A percentile compares a stretch with the other conserved stretches of the same genome.
These are phyloP conservation scores for Penicillium soppii DNA, from an alignment of 495 filamentous ascomycete species.

Conservation along the genomic window DNA sequence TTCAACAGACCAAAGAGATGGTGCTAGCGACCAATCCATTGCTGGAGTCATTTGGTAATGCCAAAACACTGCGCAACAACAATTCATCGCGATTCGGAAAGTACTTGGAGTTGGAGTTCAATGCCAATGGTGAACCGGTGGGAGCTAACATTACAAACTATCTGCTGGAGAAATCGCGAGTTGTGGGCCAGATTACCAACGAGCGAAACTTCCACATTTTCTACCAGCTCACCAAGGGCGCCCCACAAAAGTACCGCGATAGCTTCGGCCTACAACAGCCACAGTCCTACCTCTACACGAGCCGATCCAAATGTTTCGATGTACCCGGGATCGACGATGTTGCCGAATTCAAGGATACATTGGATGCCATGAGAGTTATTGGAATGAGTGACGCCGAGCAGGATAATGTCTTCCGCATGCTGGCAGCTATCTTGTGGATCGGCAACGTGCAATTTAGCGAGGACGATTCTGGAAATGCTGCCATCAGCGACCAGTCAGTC, in stretches of 20 bases:
- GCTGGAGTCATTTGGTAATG: constrained; percentile 96
- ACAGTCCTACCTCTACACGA: constrained; percentile 93
- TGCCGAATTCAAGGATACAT: constrained; percentile 85
- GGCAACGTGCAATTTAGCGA: constrained; percentile 90
- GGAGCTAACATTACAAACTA: constrained; percentile 99
- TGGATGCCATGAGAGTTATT: constrained; percentile 93
- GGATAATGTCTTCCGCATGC: constrained; percentile 95
- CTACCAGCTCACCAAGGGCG: constrained; percentile 97
- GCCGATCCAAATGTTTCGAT: constrained; percentile 87
- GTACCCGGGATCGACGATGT: constrained; percentile 91
- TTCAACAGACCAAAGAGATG: constrained; percentile 98
- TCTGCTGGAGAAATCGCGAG: constrained; percentile 89
- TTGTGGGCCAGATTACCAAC: constrained; percentile 92
- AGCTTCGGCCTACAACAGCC: constrained; percentile 87
- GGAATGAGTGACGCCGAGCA: constrained; percentile 87
- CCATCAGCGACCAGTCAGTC: constrained; percentile 80
- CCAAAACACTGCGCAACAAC: constrained; percentile 97
- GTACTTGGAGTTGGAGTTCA: constrained; percentile 97
- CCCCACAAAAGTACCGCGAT: constrained; percentile 79
- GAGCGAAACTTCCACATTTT: constrained; percentile 99
- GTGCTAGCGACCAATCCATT: constrained; percentile 97
- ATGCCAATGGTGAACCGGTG: constrained; percentile 85
- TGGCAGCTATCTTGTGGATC: constrained; percentile 90
- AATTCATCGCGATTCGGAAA: constrained; percentile 99
- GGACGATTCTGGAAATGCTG: constrained; percentile 84